Conservation (phyloP, 371 early-diverging fungal species). For the Mortierella sp. region DNA sequence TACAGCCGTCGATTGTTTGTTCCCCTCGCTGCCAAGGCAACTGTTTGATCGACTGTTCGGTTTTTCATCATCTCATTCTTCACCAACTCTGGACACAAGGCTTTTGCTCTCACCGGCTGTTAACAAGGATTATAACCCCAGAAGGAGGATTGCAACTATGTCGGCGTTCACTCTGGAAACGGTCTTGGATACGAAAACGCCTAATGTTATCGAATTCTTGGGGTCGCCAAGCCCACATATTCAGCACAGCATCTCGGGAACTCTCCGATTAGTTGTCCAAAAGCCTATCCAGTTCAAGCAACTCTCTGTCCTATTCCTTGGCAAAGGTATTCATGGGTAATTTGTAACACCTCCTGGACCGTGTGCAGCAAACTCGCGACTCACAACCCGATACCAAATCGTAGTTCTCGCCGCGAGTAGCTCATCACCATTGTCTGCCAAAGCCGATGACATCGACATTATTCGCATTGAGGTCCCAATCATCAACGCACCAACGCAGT, state of each 20-base stretch:
- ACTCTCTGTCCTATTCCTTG: constrained; percentile 24
- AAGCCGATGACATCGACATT: constrained; percentile 11
- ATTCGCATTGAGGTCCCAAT: constrained; percentile 12
- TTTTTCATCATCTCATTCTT: no score
- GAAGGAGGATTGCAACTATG: no score
- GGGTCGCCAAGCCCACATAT: constrained; percentile 25
- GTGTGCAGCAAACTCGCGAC: no score
- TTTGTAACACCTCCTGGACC: no score
- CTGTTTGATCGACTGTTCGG: no score
- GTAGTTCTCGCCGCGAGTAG: no score
- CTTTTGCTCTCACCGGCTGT: background rate
- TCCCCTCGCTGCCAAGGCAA: no score
- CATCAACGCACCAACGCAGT: constrained; percentile 17
- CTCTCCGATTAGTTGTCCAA: constrained; percentile 18
- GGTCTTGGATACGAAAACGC: constrained; percentile 28
- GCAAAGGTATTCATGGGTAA: constrained; percentile 22
- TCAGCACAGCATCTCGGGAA: constrained; percentile 32
- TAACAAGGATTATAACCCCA: no score
- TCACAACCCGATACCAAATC: no score
- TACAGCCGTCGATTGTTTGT: no score
- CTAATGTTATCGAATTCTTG: constrained; percentile 31
- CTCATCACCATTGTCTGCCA: no score
- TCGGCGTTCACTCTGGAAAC: constrained; percentile 30
- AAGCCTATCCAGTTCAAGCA: constrained; percentile 37
- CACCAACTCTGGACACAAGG: background rate